Conservation (phyloP, 2,329 filamentous ascomycete genomes). For the Alternaria sp. region DNA sequence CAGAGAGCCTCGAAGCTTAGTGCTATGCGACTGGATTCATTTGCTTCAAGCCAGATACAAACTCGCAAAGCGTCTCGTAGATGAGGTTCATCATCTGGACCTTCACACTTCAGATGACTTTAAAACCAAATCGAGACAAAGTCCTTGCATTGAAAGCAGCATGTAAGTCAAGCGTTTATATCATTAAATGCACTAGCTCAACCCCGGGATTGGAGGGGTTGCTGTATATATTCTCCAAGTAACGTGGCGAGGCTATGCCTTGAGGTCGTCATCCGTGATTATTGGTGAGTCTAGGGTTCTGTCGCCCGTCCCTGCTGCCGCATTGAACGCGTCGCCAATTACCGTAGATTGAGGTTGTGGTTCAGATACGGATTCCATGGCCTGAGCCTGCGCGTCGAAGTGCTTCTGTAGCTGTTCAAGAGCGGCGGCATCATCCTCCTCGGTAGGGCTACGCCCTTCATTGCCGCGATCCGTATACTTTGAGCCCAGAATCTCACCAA, state of each 20-base stretch:
- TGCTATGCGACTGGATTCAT: no score
- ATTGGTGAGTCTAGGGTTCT: neutral
- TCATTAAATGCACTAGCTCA: neutral
- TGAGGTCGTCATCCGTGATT: neutral
- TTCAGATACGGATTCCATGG: neutral
- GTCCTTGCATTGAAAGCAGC: neutral
- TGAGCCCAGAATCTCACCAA: conserved; percentile 17
- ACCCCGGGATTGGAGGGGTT: neutral
- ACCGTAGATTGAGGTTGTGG: neutral
- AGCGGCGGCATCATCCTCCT: conserved; percentile 1
- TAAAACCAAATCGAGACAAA: neutral
- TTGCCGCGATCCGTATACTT: conserved; percentile 1
- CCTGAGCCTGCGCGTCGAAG: conserved; percentile 3
- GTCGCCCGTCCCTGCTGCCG: neutral
- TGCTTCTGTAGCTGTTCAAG: conserved; percentile 1
- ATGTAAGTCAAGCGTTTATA: neutral
- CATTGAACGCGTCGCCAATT: neutral
- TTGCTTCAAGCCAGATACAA: no score
- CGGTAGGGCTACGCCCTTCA: neutral
- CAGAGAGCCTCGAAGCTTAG: no score
- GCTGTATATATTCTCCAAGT: neutral
- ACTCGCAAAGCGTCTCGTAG: no score
- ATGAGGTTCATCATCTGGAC: no score
- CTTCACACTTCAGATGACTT: neutral
- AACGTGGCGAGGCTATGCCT: neutral